Evolutionary conservation across 208 protist genomes (phyloP).

Genomic region (Endotrypanum monterogeii): DNA sequence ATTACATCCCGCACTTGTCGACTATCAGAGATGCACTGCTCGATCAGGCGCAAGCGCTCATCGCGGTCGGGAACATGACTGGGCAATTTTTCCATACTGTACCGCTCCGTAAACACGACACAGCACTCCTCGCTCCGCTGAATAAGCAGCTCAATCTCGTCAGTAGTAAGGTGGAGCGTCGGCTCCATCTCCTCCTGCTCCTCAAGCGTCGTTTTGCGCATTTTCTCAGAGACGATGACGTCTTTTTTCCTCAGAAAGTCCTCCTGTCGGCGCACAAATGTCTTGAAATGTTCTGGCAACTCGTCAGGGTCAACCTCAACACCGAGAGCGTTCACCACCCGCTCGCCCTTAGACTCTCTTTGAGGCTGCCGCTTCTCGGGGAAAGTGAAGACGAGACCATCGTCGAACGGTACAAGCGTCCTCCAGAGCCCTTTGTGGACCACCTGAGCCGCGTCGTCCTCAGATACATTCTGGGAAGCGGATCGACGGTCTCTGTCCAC

Average conservation of each 20-base stretch:
- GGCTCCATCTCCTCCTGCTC: slow-evolving; percentile 85
- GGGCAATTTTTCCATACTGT: slow-evolving; percentile 70
- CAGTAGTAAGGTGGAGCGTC: slow-evolving; percentile 68
- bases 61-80: slow-evolving; percentile 78
- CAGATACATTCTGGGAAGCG: not conserved
- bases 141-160: slow-evolving; percentile 76
- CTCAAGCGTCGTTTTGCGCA: slow-evolving; percentile 63
- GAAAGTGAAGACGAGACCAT: slow-evolving; percentile 73
- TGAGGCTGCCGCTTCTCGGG: slow-evolving; percentile 23
- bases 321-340: slow-evolving; percentile 63
- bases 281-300: slow-evolving; percentile 72
- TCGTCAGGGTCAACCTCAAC: slow-evolving; percentile 70
- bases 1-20: slow-evolving; percentile 83
- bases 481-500: not conserved
- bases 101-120: slow-evolving; percentile 52
- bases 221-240: slow-evolving; percentile 33
- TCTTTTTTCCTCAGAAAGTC: slow-evolving; percentile 88
- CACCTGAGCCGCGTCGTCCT: not conserved
- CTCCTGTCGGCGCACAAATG: slow-evolving; percentile 84
- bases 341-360: slow-evolving; percentile 21
- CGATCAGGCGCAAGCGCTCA: slow-evolving; percentile 57
- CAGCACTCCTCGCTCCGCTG: slow-evolving; percentile 70
- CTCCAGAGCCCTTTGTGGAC: slow-evolving; percentile 27
- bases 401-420: slow-evolving; percentile 46
- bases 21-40: slow-evolving; percentile 80